phyloP scores from a whole-genome alignment of 2,329 filamentous ascomycete genomes.

The Xylariomycetidae sp. region DNA sequence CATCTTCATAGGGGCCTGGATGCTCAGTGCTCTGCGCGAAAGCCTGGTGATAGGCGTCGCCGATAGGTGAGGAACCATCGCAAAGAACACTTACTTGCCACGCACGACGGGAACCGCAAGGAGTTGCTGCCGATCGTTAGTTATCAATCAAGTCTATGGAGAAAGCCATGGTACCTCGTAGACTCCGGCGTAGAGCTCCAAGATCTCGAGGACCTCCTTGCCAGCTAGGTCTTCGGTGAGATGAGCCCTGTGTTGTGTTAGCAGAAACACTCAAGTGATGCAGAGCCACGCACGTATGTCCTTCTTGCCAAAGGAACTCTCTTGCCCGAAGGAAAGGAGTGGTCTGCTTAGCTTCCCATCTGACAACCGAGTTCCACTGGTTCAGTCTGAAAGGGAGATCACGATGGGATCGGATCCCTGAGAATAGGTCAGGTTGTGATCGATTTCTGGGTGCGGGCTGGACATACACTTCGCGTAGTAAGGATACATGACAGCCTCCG shows the following conservation, averaged over 20 bases:
- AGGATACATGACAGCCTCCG: conserved; percentile 44
- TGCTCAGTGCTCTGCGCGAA: conserved; percentile 22
- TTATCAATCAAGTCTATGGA: background rate
- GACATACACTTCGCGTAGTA: conserved; percentile 15
- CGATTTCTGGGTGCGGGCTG: conserved; percentile 66
- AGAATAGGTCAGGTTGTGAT: conserved; percentile 36
- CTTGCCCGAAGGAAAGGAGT: conserved; percentile 83
- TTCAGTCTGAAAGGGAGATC: conserved; percentile 92
- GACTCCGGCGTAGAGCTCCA: conserved; percentile 85
- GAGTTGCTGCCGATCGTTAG: conserved; percentile 47
- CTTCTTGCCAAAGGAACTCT: conserved; percentile 98
- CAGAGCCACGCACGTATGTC: conserved; percentile 50
- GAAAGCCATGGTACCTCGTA: conserved; percentile 52
- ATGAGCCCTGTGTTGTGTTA: conserved; percentile 58
- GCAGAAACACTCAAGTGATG: background rate
- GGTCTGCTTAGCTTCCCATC: conserved; percentile 95
- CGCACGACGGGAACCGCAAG: conserved; percentile 93
- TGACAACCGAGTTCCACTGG: conserved; percentile 91
- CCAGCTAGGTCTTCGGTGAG: conserved; percentile 75
- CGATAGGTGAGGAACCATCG: no score
- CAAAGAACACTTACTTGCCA: conserved; percentile 41
- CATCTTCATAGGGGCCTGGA: background rate
- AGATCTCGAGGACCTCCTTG: conserved; percentile 84
- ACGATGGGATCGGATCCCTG: conserved; percentile 84
- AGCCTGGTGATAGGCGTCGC: background rate